A percentile compares a stretch with the other conserved stretches of the same genome.
These are phyloP conservation scores for Floccularia luteovirens DNA, from an alignment of 768 basidiomycete species.

Conservation along the genomic window DNA sequence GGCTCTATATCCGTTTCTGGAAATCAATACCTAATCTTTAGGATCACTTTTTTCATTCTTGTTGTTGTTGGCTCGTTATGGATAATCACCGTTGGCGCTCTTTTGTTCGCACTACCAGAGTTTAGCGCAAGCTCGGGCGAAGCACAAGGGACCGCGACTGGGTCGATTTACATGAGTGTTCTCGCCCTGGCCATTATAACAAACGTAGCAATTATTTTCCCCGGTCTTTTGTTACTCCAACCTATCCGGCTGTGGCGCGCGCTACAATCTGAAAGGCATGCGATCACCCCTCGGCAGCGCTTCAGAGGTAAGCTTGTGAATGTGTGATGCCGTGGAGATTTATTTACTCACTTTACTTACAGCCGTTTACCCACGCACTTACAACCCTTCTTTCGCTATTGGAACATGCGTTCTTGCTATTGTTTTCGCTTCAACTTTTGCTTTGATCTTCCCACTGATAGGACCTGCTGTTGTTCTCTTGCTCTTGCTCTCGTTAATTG, in stretches of 20 bases:
- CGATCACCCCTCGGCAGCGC: conserved; percentile 69
- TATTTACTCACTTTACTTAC: conserved; percentile 5
- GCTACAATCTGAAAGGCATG: conserved; percentile 43
- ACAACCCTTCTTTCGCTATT: conserved; percentile 62
- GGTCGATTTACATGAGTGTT: conserved; percentile 63
- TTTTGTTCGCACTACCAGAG: conserved; percentile 60
- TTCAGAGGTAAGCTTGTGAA: conserved; percentile 53
- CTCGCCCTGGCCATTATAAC: conserved; percentile 52
- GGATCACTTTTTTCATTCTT: conserved; percentile 54
- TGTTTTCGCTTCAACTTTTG: conserved; percentile 66
- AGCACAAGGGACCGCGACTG: conserved; percentile 49
- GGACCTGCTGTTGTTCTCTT: conserved; percentile 63
- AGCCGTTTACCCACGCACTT: conserved; percentile 67
- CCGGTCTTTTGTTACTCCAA: conserved; percentile 68
- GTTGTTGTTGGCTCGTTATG: conserved; percentile 48
- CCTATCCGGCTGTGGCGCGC: conserved; percentile 56
- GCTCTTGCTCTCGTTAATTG: conserved; percentile 58
- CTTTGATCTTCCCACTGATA: conserved; percentile 71
- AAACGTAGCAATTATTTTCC: conserved; percentile 60
- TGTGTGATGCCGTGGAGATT: conserved; percentile 4
- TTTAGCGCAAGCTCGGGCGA: conserved; percentile 34
- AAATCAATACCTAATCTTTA: conserved; percentile 52
- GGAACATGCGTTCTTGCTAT: conserved; percentile 61
- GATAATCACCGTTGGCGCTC: conserved; percentile 59
- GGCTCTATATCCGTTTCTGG: conserved; percentile 59